These are phyloP conservation scores for Calocybe gangraenosa DNA, from an alignment of 768 basidiomycete genomes.

Conservation along the genomic window DNA sequence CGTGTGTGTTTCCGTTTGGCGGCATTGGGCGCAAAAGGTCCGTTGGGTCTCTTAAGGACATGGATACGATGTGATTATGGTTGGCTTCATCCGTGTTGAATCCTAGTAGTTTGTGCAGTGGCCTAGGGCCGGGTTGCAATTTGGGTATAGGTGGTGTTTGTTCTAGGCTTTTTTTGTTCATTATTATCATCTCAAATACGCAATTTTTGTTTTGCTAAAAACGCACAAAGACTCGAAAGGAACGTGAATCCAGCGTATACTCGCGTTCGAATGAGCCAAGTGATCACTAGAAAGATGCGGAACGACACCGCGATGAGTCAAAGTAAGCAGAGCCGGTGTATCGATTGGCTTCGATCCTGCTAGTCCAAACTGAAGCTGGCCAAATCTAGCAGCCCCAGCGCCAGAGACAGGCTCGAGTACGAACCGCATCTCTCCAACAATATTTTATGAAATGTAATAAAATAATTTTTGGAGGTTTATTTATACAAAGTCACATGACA, in stretches of 20 bases:
- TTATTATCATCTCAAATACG: neutral
- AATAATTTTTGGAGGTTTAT: no score
- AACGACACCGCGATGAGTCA: conserved; percentile 69
- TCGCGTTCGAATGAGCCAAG: conserved; percentile 34
- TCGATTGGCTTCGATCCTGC: conserved; percentile 7
- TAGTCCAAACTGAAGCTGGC: no score
- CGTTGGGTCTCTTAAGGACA: conserved; percentile 63
- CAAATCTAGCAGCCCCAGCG: no score
- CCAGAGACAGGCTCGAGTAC: no score
- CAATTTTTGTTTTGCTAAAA: conserved; percentile 1
- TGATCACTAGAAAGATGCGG: conserved; percentile 74
- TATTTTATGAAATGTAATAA: no score
- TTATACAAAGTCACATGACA: no score
- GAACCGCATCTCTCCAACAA: no score
- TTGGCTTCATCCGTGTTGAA: conserved; percentile 33
- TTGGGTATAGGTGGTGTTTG: conserved; percentile 64
- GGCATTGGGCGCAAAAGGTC: conserved; percentile 70
- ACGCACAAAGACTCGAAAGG: conserved; percentile 84
- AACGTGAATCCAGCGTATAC: conserved; percentile 59
- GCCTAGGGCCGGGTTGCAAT: conserved; percentile 42
- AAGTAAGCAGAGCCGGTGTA: conserved; percentile 60
- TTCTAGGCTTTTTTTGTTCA: conserved; percentile 48
- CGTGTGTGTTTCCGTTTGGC: conserved; percentile 56
- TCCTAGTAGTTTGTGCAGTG: conserved; percentile 67
- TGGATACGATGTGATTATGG: conserved; percentile 51